A percentile compares a stretch with the other conserved stretches of the same genome.
phyloP scores from a whole-genome alignment of 441 rosid genomes.

The Mallotus japonicus region DNA sequence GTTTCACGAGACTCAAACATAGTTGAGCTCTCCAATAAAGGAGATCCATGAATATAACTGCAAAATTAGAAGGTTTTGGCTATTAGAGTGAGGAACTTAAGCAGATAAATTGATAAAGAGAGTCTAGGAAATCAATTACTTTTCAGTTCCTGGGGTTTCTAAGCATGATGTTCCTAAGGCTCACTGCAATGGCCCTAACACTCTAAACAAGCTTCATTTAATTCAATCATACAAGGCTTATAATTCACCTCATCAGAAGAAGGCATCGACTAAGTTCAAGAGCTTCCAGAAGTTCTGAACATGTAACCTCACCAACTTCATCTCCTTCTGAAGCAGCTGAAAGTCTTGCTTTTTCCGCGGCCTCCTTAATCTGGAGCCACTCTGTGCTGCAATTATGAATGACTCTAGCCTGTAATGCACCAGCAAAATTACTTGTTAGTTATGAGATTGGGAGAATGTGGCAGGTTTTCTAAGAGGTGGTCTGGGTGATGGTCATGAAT shows the following conservation, averaged over 20 bases:
- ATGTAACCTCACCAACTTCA: conserved; percentile 87
- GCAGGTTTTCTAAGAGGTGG: conserved; percentile 2
- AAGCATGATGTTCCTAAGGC: background rate
- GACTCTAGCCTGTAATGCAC: conserved; percentile 71
- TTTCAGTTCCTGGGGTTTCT: conserved; percentile 10
- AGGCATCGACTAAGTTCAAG: conserved; percentile 99
- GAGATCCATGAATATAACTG: conserved; percentile 98
- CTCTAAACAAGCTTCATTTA: background rate
- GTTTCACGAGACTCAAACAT: conserved; percentile 67
- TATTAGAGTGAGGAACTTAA: conserved; percentile 7
- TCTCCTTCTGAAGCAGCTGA: conserved; percentile 73
- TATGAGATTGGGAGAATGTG: background rate
- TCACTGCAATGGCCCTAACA: background rate
- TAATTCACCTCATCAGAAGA: conserved; percentile 81
- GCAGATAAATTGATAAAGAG: background rate
- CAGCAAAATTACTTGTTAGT: background rate
- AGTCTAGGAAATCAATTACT: background rate
- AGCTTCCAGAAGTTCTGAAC: conserved; percentile 97
- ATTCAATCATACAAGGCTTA: background rate
- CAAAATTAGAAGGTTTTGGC: conserved; percentile 20
- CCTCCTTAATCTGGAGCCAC: conserved; percentile 91
- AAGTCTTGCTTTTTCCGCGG: conserved; percentile 88
- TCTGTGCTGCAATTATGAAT: conserved; percentile 86
- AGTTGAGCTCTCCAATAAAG: conserved; percentile 75
- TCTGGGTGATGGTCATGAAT: conserved; percentile 11